phyloP scores from a whole-genome alignment of 768 basidiomycete genomes.

The Kwoniella newhampshirensis region DNA sequence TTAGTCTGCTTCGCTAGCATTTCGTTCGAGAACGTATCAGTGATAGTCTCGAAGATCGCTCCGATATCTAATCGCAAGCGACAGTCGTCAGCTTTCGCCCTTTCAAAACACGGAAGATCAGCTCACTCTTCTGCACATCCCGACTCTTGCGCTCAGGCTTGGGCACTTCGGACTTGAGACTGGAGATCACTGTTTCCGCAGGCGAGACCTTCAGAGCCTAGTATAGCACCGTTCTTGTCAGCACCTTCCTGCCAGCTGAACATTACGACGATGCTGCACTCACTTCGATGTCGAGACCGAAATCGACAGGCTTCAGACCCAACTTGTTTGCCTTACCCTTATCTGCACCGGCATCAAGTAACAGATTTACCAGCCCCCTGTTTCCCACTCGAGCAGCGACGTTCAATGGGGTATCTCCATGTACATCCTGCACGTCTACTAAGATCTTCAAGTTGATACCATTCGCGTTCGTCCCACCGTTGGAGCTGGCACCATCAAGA shows the following conservation, averaged over 20 bases:
- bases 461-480: background rate
- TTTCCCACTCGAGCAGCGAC: conserved; percentile 94
- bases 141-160: conserved; percentile 76
- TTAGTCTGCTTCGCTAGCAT: conserved; percentile 81
- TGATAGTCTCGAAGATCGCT: conserved; percentile 74
- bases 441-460: conserved; percentile 57
- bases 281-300: conserved; percentile 89
- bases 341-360: conserved; percentile 92
- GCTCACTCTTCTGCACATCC: conserved; percentile 59
- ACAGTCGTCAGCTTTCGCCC: background rate
- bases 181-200: conserved; percentile 76
- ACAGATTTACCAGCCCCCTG: conserved; percentile 74
- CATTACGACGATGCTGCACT: conserved; percentile 34
- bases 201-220: conserved; percentile 37
- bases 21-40: conserved; percentile 76
- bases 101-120: background rate
- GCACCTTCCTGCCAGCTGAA: background rate
- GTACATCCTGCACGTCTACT: conserved; percentile 87
- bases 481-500: conserved; percentile 24
- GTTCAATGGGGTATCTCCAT: conserved; percentile 94
- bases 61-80: conserved; percentile 66
- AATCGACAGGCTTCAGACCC: conserved; percentile 88
- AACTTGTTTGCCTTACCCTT: conserved; percentile 84
- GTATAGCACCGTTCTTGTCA: background rate
- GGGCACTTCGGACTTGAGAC: conserved; percentile 69